Percentiles rank a stretch among this genome's conserved stretches.
Conservation (phyloP, 305 asterid species). For the Petunia hybrid region DNA sequence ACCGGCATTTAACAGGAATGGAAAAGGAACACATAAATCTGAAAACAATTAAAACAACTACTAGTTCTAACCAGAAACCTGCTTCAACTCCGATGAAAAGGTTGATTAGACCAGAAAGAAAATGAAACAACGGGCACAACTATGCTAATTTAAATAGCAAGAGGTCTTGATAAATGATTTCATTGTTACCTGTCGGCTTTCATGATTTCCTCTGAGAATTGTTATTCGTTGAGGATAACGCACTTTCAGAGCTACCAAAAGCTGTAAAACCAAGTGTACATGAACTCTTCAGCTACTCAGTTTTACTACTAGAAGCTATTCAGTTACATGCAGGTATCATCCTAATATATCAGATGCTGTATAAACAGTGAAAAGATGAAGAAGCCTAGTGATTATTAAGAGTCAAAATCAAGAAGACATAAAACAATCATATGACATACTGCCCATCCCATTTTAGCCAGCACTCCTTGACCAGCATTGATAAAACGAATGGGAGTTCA, state of each 20-base stretch:
- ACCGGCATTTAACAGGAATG: conserved; percentile 6
- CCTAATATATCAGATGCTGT: background rate
- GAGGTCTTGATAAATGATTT: background rate
- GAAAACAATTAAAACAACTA: background rate
- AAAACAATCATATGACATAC: conserved; percentile 7
- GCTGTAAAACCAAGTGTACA: conserved; percentile 54
- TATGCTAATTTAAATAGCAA: background rate
- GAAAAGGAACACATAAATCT: background rate
- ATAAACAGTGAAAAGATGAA: background rate
- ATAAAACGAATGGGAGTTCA: conserved; percentile 2
- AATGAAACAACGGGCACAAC: conserved; percentile 15
- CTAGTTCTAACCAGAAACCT: conserved; percentile 19
- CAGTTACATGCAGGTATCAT: background rate
- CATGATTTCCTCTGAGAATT: conserved; percentile 95
- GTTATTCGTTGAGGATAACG: conserved; percentile 93
- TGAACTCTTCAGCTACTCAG: conserved; percentile 17
- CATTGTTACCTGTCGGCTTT: conserved; percentile 81
- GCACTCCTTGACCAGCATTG: conserved; percentile 12
- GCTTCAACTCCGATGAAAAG: conserved; percentile 3
- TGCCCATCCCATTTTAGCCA: background rate
- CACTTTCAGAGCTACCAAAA: conserved; percentile 92
- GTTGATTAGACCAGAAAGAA: conserved; percentile 8
- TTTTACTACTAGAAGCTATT: conserved; percentile 4
- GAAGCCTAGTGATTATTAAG: background rate
- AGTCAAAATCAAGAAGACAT: background rate